Evolutionary conservation across 2,329 filamentous ascomycete species (phyloP).

Genomic region (Rutstroemia sp.): DNA sequence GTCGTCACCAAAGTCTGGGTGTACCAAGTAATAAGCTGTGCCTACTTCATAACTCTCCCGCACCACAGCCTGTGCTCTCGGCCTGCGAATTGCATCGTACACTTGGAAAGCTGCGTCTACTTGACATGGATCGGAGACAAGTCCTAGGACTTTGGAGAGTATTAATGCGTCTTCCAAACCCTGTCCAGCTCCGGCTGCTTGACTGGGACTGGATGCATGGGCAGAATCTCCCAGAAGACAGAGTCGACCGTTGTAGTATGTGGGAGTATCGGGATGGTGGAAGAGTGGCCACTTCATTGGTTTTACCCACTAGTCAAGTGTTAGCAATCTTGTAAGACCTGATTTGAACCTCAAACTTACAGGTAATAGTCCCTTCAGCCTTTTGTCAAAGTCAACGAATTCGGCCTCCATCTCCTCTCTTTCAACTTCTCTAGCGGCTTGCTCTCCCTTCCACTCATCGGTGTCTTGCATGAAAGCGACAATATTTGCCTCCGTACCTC

Average conservation of each 20-base stretch:
- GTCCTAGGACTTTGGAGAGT: conserved; percentile 37
- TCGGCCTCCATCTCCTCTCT: conserved; percentile 33
- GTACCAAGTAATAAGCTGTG: conserved; percentile 35
- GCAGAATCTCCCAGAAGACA: conserved; percentile 52
- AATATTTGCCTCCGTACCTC: conserved; percentile 47
- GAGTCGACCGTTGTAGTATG: conserved; percentile 35
- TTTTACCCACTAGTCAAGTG: conserved; percentile 8
- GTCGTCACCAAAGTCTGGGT: conserved; percentile 31
- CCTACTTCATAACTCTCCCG: conserved; percentile 12
- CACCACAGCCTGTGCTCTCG: conserved; percentile 20
- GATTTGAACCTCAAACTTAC: conserved; percentile 8
- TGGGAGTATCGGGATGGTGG: conserved; percentile 28
- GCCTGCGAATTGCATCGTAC: conserved; percentile 38
- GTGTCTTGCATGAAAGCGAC: conserved; percentile 39
- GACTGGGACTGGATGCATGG: conserved; percentile 51
- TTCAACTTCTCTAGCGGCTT: conserved; percentile 33
- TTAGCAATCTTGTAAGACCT: neutral
- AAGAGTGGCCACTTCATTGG: conserved; percentile 16
- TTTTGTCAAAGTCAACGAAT: conserved; percentile 29
- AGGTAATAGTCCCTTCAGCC: conserved; percentile 11
- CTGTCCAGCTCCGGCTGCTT: conserved; percentile 49
- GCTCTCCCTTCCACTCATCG: conserved; percentile 31
- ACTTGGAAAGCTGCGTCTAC: conserved; percentile 37
- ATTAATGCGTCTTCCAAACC: conserved; percentile 44
- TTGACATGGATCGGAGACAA: conserved; percentile 28